Base-by-base conservation (phyloP, 2,329 filamentous ascomycete species). In the Trichophyton rubrum region DNA sequence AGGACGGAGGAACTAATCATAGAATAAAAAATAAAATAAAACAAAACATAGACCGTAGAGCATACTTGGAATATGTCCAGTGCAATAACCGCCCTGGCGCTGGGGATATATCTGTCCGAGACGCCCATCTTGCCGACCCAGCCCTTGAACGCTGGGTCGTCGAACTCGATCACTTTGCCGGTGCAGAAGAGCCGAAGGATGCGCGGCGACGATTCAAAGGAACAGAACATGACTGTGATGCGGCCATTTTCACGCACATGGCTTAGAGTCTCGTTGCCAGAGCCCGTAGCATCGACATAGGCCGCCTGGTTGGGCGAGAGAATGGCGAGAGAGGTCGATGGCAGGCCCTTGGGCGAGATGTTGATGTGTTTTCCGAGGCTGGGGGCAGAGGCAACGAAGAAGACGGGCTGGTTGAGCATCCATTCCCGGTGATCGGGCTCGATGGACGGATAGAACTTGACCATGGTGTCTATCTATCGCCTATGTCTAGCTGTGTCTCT, bases 211-310 rank as follows among this genome's bases (percentile, higher is more conserved):
- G 74, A 65, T 1, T 80, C 82, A 64, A 87, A 88, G 22, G 82
- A 84, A 70, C 81, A 86, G 73, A 90, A 89, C 79, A 90, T 85
- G 68, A 91, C 74, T 4, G 86, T 89, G 17, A 88, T 80, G 15
- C 88, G 81, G 33, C 85, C 86, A 67, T 91, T 91, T 68, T 92
- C 88, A 69, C 89, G 85, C 9, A 89, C 73, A 68, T 91, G 88
- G 3, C 83, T 79, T 62, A 91, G 85, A 2, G 88, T 91, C 74
- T 92, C 88, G 68, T 80, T 85, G 24, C 88, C 88, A 35, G 85
- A 88, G 33, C 88, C 88, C 1, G 85, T 89, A 62, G 85, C 81
- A 68, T 91, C 88, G 60, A 90, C 78, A 68, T 90, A 91, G 27
- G 83, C 85, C 61, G 80, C 81, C n/a, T 77, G 75, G 63, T 80